Conservation (phyloP, 2,329 filamentous ascomycete genomes). For the Achaetomium macrosporum region DNA sequence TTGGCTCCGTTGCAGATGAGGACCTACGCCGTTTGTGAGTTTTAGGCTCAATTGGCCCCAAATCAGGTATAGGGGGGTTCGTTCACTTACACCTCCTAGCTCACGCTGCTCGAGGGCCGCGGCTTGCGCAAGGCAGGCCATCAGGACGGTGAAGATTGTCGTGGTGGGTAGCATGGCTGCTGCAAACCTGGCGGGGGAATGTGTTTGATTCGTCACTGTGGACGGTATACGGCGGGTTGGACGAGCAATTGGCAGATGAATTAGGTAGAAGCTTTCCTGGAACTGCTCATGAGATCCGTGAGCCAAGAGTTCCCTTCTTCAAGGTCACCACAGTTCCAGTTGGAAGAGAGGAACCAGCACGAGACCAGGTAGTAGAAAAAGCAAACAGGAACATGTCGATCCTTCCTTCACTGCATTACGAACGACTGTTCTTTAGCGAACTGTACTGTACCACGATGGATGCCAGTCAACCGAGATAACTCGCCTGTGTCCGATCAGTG, state of each 20-base stretch:
- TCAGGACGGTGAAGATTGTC: not conserved
- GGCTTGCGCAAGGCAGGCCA: not conserved
- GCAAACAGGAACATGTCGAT: too few species aligned
- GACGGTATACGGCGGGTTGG: not conserved
- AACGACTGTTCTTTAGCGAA: too few species aligned
- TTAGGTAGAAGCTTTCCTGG: too few species aligned
- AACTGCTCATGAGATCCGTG: not conserved
- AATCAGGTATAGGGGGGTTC: not conserved
- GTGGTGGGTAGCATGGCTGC: not conserved
- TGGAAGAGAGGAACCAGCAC: too few species aligned
- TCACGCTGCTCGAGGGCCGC: not conserved
- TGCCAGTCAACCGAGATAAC: too few species aligned
- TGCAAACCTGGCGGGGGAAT: not conserved
- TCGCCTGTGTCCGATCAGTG: not conserved
- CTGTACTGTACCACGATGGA: too few species aligned
- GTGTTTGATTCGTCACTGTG: not conserved
- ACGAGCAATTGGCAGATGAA: too few species aligned
- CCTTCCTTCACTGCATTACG: too few species aligned
- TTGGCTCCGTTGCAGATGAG: constrained; percentile 47
- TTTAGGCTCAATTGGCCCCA: not conserved
- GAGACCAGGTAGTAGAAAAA: too few species aligned
- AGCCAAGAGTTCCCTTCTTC: too few species aligned
- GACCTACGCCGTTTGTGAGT: not conserved
- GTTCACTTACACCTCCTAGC: constrained; percentile 17
- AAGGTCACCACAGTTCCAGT: too few species aligned